Conservation (phyloP, 140 eudicot species). For the Oenanthe javanica region DNA sequence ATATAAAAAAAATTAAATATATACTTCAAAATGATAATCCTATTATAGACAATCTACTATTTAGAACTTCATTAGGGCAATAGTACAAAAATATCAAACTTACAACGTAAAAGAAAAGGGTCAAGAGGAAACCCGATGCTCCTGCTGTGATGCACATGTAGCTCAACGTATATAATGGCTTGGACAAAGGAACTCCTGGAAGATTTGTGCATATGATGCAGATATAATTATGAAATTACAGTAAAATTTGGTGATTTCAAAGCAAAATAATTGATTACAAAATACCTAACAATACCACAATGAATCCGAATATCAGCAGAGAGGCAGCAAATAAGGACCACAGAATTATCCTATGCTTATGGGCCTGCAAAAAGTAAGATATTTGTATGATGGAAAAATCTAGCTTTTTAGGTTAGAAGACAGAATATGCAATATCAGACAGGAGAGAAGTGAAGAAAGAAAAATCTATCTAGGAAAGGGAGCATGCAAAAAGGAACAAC, state of each 20-base stretch:
- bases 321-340: conserved; percentile 64
- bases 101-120: conserved; percentile 56
- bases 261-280: conserved; percentile 1
- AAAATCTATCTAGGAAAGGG: not conserved
- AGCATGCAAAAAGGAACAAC: not conserved
- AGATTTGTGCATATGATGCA: not conserved
- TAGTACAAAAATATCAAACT: conserved; percentile 16
- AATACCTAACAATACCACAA: conserved; percentile 47
- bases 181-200: conserved; percentile 74
- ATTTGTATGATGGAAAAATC: not conserved
- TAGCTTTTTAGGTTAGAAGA: conserved; percentile 8
- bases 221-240: not conserved
- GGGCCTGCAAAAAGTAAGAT: conserved; percentile 34
- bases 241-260: not conserved
- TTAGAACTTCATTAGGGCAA: not conserved
- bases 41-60: not conserved
- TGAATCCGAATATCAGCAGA: conserved; percentile 53
- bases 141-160: conserved; percentile 90
- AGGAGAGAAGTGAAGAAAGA: too few species aligned
- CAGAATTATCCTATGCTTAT: conserved; percentile 47
- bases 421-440: not conserved
- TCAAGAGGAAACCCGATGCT: conserved; percentile 71
- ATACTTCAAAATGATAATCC: not conserved
- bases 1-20: not conserved
- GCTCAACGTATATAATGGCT: conserved; percentile 87